Evolutionary conservation across 345 rosid genomes (phyloP).

Genomic region (Eucalyptus erythrocorys): DNA sequence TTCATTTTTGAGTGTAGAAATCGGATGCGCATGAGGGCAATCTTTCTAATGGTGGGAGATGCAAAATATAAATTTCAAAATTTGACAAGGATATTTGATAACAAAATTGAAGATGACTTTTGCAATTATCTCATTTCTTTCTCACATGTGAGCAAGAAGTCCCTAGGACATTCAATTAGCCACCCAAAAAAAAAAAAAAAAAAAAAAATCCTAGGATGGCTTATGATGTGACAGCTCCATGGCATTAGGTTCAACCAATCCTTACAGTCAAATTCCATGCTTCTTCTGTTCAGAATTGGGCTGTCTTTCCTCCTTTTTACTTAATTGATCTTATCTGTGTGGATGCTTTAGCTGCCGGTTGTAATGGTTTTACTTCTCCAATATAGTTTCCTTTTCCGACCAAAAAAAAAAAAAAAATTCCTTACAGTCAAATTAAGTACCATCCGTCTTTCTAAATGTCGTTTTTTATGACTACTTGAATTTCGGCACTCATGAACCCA

Average conservation of each 20-base stretch:
- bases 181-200: too few relatives aligned
- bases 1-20: neutral
- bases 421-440: neutral
- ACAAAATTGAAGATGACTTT: neutral
- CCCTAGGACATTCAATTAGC: neutral
- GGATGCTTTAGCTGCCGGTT: too few relatives aligned
- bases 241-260: neutral
- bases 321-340: too few relatives aligned
- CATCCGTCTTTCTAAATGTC: neutral
- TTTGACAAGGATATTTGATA: neutral
- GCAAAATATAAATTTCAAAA: neutral
- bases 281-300: too few relatives aligned
- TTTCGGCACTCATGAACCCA: neutral
- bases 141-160: neutral
- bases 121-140: neutral
- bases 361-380: too few relatives aligned
- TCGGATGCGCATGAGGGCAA: neutral
- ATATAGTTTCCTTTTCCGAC: too few relatives aligned
- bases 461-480: neutral
- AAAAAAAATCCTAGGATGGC: neutral
- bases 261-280: neutral
- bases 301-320: too few relatives aligned
- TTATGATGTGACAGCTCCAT: neutral
- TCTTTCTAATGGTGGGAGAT: neutral
- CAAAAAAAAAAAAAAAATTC: too few relatives aligned